These are phyloP conservation scores for Aegilops umbellulata DNA, from an alignment of 176 grass and related monocot species.

Conservation along the genomic window DNA sequence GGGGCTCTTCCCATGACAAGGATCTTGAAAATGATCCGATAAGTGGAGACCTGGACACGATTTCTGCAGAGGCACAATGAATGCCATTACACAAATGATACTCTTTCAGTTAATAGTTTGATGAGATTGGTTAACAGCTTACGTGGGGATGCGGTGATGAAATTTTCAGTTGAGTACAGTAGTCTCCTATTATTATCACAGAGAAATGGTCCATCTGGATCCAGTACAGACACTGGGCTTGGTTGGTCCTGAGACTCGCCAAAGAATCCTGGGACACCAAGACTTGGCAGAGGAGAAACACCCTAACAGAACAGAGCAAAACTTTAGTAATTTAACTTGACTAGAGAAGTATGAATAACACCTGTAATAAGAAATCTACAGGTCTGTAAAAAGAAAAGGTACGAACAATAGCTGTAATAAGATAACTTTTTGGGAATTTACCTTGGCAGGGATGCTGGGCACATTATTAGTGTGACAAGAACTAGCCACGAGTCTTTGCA, in stretches of 20 bases:
- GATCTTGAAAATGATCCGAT: conserved; percentile 84
- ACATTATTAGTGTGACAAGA: conserved; percentile 30
- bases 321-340: conserved; percentile 17
- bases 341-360: neutral
- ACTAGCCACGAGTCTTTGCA: conserved; percentile 25
- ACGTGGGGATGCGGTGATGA: conserved; percentile 56
- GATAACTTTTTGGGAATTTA: conserved; percentile 11
- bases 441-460: conserved; percentile 48
- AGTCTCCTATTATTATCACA: conserved; percentile 51
- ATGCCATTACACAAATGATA: neutral
- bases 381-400: neutral
- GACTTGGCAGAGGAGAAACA: conserved; percentile 39
- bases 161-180: conserved; percentile 50
- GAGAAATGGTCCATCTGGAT: conserved; percentile 54
- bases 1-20: conserved; percentile 52
- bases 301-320: conserved; percentile 44
- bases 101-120: neutral
- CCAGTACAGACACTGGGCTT: conserved; percentile 73
- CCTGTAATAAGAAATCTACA: neutral
- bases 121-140: conserved; percentile 41
- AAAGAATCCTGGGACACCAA: conserved; percentile 35
- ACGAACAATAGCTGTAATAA: neutral
- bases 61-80: conserved; percentile 55
- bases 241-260: conserved; percentile 56
- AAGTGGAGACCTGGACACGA: conserved; percentile 66